These are phyloP conservation scores for Russula ochroleuca DNA, from an alignment of 768 basidiomycete genomes.

Conservation along the genomic window DNA sequence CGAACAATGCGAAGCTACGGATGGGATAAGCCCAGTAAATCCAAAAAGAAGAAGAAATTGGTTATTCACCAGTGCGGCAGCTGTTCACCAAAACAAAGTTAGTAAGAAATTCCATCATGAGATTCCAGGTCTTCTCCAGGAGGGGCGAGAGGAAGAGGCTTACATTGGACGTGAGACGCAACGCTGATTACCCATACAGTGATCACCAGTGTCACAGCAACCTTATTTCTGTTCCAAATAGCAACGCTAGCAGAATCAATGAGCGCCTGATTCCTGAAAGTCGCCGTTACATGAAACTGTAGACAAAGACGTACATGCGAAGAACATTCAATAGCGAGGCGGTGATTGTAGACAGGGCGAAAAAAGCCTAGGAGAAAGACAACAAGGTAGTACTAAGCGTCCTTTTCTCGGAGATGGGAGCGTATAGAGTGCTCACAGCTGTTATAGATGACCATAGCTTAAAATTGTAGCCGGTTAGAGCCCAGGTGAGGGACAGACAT, in stretches of 20 bases:
- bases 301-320: not conserved
- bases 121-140: not conserved
- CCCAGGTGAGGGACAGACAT: not conserved
- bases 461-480: not conserved
- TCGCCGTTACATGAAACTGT: not conserved
- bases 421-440: not conserved
- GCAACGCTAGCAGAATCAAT: not conserved
- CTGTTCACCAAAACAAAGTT: not conserved
- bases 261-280: not conserved
- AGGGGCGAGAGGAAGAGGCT: not conserved
- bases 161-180: not conserved
- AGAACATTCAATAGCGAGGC: not conserved
- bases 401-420: not conserved
- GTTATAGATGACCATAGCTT: not conserved
- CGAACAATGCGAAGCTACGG: not conserved
- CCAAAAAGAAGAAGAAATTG: not conserved
- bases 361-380: not conserved
- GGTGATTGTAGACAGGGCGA: not conserved
- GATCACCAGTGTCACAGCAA: not conserved
- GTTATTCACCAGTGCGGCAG: not conserved
- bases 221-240: not conserved
- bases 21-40: not conserved
- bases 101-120: too few species aligned
- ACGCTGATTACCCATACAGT: not conserved
- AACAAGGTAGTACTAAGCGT: not conserved